Percentiles rank a stretch among this genome's conserved stretches.
Evolutionary conservation across 2,329 filamentous ascomycete species (phyloP).

Genomic region (Alternaria sp.): DNA sequence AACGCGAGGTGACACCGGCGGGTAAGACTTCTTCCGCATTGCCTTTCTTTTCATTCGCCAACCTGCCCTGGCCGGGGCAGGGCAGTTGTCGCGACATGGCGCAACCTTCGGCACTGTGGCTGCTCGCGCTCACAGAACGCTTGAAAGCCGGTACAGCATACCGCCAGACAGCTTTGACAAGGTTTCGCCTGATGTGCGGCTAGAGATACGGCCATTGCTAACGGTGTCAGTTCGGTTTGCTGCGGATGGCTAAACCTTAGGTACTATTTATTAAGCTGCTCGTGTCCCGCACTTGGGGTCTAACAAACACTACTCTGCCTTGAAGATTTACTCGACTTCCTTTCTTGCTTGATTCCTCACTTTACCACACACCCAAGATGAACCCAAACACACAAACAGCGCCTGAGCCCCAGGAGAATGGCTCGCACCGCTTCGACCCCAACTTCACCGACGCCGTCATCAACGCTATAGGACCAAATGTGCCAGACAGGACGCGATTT

Average conservation of each 20-base stretch:
- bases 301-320: neutral
- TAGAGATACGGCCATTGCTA: conserved; percentile 36
- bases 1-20: conserved; percentile 29
- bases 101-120: conserved; percentile 34
- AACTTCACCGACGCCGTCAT: conserved; percentile 78
- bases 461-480: conserved; percentile 75
- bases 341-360: neutral
- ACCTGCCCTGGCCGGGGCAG: conserved; percentile 24
- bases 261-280: conserved; percentile 31
- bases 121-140: conserved; percentile 10
- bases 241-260: conserved; percentile 2
- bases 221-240: conserved; percentile 33
- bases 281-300: conserved; percentile 17
- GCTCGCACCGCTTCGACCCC: conserved; percentile 69
- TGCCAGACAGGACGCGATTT: conserved; percentile 68
- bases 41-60: conserved; percentile 66
- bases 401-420: conserved; percentile 32
- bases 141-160: conserved; percentile 31
- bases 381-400: conserved; percentile 35
- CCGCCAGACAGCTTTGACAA: conserved; percentile 25
- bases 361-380: conserved; percentile 17
- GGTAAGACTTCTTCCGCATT: conserved; percentile 39
- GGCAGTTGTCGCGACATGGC: conserved; percentile 26
- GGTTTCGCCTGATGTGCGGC: conserved; percentile 33
- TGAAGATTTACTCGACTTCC: neutral